Conservation (phyloP, 2,329 filamentous ascomycete species). For the Fusarium sp. region DNA sequence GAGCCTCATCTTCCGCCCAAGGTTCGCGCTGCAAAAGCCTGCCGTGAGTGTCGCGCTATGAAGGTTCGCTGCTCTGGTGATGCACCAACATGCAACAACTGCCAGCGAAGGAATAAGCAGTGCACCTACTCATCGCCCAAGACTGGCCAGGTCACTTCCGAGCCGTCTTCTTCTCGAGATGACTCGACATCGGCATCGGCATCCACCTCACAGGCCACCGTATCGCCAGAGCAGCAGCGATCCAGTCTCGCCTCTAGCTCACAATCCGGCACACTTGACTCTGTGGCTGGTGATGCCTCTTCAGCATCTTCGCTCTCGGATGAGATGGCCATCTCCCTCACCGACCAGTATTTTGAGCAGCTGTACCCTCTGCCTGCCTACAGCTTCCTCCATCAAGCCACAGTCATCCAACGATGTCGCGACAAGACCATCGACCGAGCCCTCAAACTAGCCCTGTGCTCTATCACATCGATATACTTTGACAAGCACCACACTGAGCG, state of each 20-base stretch:
- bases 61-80: conserved; percentile 44
- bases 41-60: conserved; percentile 41
- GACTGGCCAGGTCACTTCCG: conserved; percentile 1
- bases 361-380: conserved; percentile 40
- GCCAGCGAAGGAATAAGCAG: conserved; percentile 37
- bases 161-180: conserved; percentile 23
- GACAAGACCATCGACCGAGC: conserved; percentile 41
- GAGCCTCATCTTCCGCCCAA: conserved; percentile 42
- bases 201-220: conserved; percentile 7
- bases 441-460: conserved; percentile 39
- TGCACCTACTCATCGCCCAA: conserved; percentile 38
- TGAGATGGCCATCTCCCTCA: conserved; percentile 28
- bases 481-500: conserved; percentile 22
- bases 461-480: conserved; percentile 42
- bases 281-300: neutral
- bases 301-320: conserved; percentile 18
- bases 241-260: conserved; percentile 26
- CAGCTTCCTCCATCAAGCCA: conserved; percentile 40
- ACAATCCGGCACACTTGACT: conserved; percentile 12
- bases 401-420: conserved; percentile 41
- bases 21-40: conserved; percentile 42
- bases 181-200: conserved; percentile 8
- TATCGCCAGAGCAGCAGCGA: conserved; percentile 22
- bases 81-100: conserved; percentile 40
- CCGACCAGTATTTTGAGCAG: conserved; percentile 40